Conservation (phyloP, 805 yeast species). For the Saccharomyces mikatae region DNA sequence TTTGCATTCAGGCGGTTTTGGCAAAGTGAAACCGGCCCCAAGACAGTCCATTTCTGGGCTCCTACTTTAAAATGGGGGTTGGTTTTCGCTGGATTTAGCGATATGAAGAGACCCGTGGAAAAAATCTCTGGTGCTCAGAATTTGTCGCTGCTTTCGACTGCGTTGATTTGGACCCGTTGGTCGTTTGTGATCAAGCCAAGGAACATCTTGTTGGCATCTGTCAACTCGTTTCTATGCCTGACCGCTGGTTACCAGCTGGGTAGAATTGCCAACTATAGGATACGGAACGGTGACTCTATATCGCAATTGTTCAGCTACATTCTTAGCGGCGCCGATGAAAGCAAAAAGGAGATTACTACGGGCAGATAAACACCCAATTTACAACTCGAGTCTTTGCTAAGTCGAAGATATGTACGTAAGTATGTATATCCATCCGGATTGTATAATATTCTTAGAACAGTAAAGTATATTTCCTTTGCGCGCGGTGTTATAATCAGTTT, state of each 20-base stretch:
- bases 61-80: slow-evolving; percentile 82
- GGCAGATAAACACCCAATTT: not conserved
- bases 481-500: not conserved
- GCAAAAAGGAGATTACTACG: not conserved
- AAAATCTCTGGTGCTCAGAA: slow-evolving; percentile 71
- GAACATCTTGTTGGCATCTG: slow-evolving; percentile 82
- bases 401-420: not conserved
- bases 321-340: slow-evolving; percentile 36
- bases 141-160: slow-evolving; percentile 78
- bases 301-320: slow-evolving; percentile 51
- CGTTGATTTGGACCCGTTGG: slow-evolving; percentile 98
- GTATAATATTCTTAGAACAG: not conserved
- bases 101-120: slow-evolving; percentile 86
- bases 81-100: slow-evolving; percentile 87
- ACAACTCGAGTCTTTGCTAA: not conserved
- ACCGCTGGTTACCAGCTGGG: slow-evolving; percentile 82
- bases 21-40: slow-evolving; percentile 89
- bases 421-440: not conserved
- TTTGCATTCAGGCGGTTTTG: slow-evolving; percentile 55
- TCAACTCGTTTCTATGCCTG: slow-evolving; percentile 84
- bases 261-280: slow-evolving; percentile 66
- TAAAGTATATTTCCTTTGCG: not conserved
- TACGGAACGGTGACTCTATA: slow-evolving; percentile 53
- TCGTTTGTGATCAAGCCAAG: slow-evolving; percentile 87
- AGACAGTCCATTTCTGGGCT: slow-evolving; percentile 94